Evolutionary conservation across 805 yeast species (phyloP), one percentile per base, ranked within the genome.

Genomic region (Candida tibetensis): DNA sequence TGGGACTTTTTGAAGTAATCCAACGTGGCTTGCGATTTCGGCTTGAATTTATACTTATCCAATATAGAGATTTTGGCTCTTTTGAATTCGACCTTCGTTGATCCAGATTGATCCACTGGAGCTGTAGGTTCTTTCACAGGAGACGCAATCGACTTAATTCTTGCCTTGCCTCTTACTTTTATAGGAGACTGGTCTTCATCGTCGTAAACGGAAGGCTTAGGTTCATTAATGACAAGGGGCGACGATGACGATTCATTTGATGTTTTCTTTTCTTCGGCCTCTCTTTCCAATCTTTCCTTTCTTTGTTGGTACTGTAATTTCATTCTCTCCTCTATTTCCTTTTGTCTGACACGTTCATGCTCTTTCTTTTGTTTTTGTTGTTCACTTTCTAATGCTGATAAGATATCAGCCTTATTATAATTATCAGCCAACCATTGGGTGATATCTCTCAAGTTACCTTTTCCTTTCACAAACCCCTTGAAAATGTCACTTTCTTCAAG

Each of bases 31-130:
- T 62, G 66, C 19, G 46, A 32, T 52, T 53, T 50, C 28, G 66
- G 63, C 27, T 58, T 53, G 41, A 48, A 51, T 30, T 61, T 60
- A 43, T 69, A 70, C 43, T 67, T 70, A 39, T 69, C 73, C 41
- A 69, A 55, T 36, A 70, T 68, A 2, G 74, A 68, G 36, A 62
- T 49, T 34, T 64, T 69, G 10, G 74, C 69, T 41, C 56, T 67
- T 28, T 50, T 49, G 14, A 66, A 51, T 31, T 66, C 64, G 9
- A 69, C 72, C 45, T 69, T 70, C 28, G 74, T 66, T 31, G 62
- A 60, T 2, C 23, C 28, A 18, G 27, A 21, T 7, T 33, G 22
- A 14, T 36, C 41, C 12, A 27, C 39, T 2, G 39, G 30, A 4
- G 28, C 39, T 3, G 42, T 19, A 16, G 38, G 31, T 13, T 37